A percentile compares a stretch with the other conserved stretches of the same genome.
These are phyloP conservation scores for Stentor coeruleus DNA, from an alignment of 73 alveolate species.

Conservation along the genomic window DNA sequence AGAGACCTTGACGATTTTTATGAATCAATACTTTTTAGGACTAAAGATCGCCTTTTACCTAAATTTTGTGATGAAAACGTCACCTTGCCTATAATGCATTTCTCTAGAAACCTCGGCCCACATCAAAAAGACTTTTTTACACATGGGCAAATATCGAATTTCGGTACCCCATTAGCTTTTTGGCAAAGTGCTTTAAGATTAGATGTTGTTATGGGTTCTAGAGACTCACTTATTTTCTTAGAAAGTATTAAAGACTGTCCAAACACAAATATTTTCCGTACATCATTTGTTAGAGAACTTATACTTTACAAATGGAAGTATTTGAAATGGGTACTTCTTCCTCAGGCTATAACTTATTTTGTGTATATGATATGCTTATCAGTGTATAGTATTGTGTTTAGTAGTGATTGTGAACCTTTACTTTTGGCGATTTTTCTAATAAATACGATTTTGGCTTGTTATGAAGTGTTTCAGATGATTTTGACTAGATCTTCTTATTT, in stretches of 20 bases:
- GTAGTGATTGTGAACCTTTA: not conserved
- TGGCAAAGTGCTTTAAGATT: not conserved
- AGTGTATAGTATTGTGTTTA: not conserved
- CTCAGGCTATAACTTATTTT: not conserved
- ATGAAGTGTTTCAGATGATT: conserved; percentile 1
- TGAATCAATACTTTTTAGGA: not conserved
- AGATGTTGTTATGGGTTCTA: not conserved
- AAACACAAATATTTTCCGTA: not conserved
- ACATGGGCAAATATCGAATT: not conserved
- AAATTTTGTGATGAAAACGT: not conserved
- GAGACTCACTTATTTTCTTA: not conserved
- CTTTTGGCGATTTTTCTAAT: not conserved
- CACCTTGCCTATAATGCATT: not conserved
- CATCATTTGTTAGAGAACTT: not conserved
- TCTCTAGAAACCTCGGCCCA: not conserved
- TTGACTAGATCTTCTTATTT: too few relatives aligned
- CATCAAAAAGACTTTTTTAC: not conserved
- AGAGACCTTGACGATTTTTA: not conserved
- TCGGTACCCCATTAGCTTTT: not conserved
- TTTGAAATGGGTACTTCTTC: not conserved
- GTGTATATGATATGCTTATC: not conserved
- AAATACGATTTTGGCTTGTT: not conserved
- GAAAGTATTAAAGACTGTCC: conserved; percentile 11
- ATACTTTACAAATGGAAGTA: conserved; percentile 4
- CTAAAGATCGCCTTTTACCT: not conserved